Percentiles rank a stretch among this genome's conserved stretches.
phyloP scores from a whole-genome alignment of 306 rosid genomes.

The Luffa aegyptiaca region DNA sequence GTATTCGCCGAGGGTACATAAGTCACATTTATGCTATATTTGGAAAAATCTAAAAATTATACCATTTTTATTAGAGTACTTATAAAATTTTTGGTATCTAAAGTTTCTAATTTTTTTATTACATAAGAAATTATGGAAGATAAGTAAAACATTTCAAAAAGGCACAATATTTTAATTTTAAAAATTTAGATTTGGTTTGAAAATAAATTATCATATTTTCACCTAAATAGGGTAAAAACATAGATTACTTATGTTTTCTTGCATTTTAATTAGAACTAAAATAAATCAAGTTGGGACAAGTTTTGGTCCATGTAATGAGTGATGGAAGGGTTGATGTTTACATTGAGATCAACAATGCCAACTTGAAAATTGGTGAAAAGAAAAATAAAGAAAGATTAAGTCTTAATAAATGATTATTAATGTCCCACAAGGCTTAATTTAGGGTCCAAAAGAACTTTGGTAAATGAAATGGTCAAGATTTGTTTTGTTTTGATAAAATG shows the following conservation, averaged over 20 bases:
- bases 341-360: not conserved
- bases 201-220: too few relatives aligned
- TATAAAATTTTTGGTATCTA: too few relatives aligned
- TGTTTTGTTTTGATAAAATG: not conserved
- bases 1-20: too few relatives aligned
- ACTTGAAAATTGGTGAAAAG: not conserved
- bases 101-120: too few relatives aligned
- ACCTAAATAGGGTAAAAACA: not conserved
- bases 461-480: not conserved
- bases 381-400: not conserved
- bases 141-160: too few relatives aligned
- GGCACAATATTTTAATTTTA: too few relatives aligned
- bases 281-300: not conserved
- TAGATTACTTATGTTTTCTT: too few relatives aligned
- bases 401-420: not conserved
- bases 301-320: not conserved
- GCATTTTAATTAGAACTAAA: not conserved
- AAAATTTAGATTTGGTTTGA: not conserved
- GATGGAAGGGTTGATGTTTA: not conserved
- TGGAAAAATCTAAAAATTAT: too few relatives aligned
- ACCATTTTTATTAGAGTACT: too few relatives aligned
- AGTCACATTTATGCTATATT: too few relatives aligned
- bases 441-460: not conserved
- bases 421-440: not conserved
- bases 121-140: too few relatives aligned